Evolutionary conservation across 306 rosid species (phyloP).

Genomic region (Begonia peltatifolia): DNA sequence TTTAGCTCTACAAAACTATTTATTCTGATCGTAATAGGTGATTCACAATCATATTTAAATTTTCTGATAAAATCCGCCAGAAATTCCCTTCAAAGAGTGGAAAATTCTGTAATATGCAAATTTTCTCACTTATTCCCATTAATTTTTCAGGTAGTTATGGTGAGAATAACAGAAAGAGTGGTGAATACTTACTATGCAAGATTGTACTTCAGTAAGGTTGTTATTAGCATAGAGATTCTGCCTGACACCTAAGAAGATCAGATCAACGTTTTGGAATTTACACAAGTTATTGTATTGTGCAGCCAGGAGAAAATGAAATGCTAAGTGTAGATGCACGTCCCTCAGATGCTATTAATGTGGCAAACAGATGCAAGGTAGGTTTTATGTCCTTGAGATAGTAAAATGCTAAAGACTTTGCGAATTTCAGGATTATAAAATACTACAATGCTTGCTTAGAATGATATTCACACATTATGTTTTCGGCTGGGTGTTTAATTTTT

Average conservation of each 20-base stretch:
- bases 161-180: conserved; percentile 74
- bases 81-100: no score
- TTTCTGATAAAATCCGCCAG: no score
- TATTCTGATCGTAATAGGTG: no score
- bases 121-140: not conserved
- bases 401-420: not conserved
- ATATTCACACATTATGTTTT: not conserved
- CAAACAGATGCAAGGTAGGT: conserved; percentile 74
- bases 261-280: not conserved
- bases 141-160: conserved; percentile 59
- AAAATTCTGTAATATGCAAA: no score
- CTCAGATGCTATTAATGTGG: conserved; percentile 88
- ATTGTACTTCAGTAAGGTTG: conserved; percentile 71
- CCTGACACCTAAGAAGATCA: not conserved
- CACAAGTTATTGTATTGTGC: conserved; percentile 26
- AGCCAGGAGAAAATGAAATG: conserved; percentile 63
- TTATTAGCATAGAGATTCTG: conserved; percentile 5
- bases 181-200: conserved; percentile 78
- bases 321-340: conserved; percentile 84
- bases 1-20: no score
- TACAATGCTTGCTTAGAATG: not conserved
- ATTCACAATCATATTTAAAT: no score
- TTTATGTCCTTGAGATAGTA: not conserved
- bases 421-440: not conserved
- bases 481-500: no score